Evolutionary conservation across 768 basidiomycete genomes (phyloP).

Genomic region (Boletus sensibilis): DNA sequence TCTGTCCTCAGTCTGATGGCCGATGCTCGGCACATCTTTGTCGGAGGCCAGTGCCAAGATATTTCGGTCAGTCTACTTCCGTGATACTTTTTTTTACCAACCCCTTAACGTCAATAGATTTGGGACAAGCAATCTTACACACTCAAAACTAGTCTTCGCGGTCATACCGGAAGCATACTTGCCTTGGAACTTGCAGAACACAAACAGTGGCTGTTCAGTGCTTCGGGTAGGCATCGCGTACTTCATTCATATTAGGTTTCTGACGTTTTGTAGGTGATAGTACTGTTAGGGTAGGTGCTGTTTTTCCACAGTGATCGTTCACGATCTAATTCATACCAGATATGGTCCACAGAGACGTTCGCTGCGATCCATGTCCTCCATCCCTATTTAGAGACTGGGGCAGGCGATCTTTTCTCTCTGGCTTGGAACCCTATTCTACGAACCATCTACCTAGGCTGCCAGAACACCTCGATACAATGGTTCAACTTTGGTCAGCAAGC

Average conservation of each 20-base stretch:
- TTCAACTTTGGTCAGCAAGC: conserved; percentile 50
- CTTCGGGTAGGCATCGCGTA: conserved; percentile 59
- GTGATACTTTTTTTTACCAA: neutral
- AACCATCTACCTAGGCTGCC: conserved; percentile 84
- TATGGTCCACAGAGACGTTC: conserved; percentile 78
- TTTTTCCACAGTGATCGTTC: neutral
- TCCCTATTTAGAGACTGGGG: conserved; percentile 75
- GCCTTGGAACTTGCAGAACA: conserved; percentile 74
- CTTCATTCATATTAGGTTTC: neutral
- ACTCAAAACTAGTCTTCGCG: conserved; percentile 65
- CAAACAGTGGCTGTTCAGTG: conserved; percentile 85
- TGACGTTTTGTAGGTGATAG: conserved; percentile 64
- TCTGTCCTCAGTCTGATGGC: conserved; percentile 78
- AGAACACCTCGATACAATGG: conserved; percentile 94
- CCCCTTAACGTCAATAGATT: conserved; percentile 51
- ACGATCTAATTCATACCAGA: conserved; percentile 40
- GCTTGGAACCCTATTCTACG: conserved; percentile 69
- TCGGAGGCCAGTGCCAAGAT: conserved; percentile 74
- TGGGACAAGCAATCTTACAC: conserved; percentile 78
- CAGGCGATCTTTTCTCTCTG: conserved; percentile 87
- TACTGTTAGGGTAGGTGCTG: conserved; percentile 66
- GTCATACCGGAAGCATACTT: conserved; percentile 84
- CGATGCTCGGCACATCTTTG: conserved; percentile 71
- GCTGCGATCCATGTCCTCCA: conserved; percentile 67
- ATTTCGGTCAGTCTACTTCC: conserved; percentile 56